Evolutionary conservation across 129 eudicot genomes (phyloP).

Genomic region (Ambrosia trifida): DNA sequence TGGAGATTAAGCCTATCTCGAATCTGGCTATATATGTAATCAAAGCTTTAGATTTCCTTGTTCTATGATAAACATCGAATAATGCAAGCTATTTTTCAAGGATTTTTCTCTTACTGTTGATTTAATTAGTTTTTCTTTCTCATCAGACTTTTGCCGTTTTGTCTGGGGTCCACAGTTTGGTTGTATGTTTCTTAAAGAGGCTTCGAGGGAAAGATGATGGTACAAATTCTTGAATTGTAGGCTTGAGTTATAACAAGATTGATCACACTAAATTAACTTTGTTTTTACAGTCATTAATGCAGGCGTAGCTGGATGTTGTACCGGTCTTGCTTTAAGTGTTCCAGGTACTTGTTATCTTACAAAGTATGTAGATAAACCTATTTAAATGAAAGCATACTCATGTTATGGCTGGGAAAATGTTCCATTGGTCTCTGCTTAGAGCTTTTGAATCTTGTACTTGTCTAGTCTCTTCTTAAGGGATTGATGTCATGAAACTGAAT

Average conservation of each 20-base stretch:
- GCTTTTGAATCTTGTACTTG: background rate
- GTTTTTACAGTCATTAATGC: slow-evolving; percentile 71
- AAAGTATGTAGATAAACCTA: background rate
- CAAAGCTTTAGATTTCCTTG: too few species aligned
- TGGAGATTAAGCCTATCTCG: too few species aligned
- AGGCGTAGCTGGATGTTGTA: slow-evolving; percentile 97
- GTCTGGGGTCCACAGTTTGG: slow-evolving; percentile 92
- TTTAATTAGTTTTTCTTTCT: background rate
- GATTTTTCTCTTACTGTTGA: background rate
- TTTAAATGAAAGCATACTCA: background rate
- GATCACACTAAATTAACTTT: slow-evolving; percentile 2
- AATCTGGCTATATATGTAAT: too few species aligned
- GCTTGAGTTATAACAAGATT: background rate
- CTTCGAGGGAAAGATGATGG: slow-evolving; percentile 96
- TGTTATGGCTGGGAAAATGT: background rate
- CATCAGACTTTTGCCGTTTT: slow-evolving; percentile 86
- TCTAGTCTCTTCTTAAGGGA: background rate
- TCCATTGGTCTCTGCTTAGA: background rate
- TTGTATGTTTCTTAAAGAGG: slow-evolving; percentile 83
- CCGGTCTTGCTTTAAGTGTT: slow-evolving; percentile 83
- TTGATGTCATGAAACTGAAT: too few species aligned
- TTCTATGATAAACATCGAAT: too few species aligned
- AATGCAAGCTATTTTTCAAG: background rate
- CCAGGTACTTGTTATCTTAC: slow-evolving; percentile 11
- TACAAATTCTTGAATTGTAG: slow-evolving; percentile 28